Conservation (phyloP, 2,329 filamentous ascomycete species). For the Epichloe uncinata region DNA sequence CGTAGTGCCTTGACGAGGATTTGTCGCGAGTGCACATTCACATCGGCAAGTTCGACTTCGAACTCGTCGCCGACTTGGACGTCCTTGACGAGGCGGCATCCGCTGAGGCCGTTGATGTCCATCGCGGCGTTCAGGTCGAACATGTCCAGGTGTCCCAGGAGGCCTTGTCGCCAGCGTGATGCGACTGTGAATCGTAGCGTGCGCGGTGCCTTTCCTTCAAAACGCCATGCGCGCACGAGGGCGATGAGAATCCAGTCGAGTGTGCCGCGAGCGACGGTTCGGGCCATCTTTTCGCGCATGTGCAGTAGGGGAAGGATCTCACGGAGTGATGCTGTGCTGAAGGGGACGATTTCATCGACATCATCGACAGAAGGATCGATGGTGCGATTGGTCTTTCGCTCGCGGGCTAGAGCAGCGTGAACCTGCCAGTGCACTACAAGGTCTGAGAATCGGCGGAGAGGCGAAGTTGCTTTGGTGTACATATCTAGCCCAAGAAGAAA, state of each 20-base stretch:
- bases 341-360: conserved; percentile 30
- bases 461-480: conserved; percentile 52
- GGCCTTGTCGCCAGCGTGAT: conserved; percentile 19
- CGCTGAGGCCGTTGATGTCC: conserved; percentile 24
- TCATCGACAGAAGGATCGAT: conserved; percentile 16
- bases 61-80: conserved; percentile 38
- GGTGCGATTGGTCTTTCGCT: conserved; percentile 20
- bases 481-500: conserved; percentile 44
- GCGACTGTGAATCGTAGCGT: conserved; percentile 35
- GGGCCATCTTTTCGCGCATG: conserved; percentile 38
- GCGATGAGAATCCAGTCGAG: conserved; percentile 46
- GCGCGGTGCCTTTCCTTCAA: conserved; percentile 33
- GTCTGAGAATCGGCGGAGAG: conserved; percentile 51
- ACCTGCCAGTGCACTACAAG: conserved; percentile 55
- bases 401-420: conserved; percentile 39
- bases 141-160: conserved; percentile 34
- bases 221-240: conserved; percentile 46
- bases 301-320: conserved; percentile 36
- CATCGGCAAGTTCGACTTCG: conserved; percentile 38
- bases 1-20: conserved; percentile 34
- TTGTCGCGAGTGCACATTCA: conserved; percentile 35
- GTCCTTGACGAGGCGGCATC: conserved; percentile 25
- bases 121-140: conserved; percentile 33
- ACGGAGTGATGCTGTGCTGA: conserved; percentile 26
- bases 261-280: conserved; percentile 28